Conservation (phyloP, 2,329 filamentous ascomycete genomes). For the Phaeosphaeriaceae sp. region DNA sequence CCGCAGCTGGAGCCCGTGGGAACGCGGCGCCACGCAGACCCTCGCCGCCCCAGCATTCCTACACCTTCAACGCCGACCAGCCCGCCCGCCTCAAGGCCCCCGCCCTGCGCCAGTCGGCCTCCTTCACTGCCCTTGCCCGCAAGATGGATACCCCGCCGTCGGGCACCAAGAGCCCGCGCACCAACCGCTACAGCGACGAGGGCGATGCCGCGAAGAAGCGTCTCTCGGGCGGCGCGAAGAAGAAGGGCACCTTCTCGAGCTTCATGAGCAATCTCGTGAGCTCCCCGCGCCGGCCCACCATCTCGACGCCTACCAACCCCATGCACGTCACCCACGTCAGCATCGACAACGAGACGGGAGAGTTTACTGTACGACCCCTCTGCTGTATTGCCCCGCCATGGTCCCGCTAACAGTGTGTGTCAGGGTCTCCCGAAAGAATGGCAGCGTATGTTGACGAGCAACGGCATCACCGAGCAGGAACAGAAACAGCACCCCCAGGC, state of each 20-base stretch:
- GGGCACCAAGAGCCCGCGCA: constrained; percentile 43
- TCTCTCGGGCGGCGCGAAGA: constrained; percentile 46
- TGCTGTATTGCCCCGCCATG: neutral
- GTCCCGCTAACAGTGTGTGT: constrained; percentile 27
- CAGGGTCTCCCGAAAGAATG: constrained; percentile 96
- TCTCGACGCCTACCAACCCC: constrained; percentile 97
- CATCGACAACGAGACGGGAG: constrained; percentile 93
- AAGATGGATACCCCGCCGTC: constrained; percentile 53
- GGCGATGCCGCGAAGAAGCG: constrained; percentile 39
- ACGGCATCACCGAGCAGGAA: constrained; percentile 94
- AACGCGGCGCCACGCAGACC: constrained; percentile 27
- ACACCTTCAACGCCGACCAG: constrained; percentile 36
- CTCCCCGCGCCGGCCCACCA: constrained; percentile 87
- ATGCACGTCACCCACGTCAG: constrained; percentile 98
- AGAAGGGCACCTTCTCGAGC: constrained; percentile 50
- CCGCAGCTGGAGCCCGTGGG: neutral
- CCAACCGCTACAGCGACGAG: constrained; percentile 50
- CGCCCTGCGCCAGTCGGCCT: constrained; percentile 51
- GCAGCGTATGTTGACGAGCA: constrained; percentile 94
- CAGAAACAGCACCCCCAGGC: constrained; percentile 95
- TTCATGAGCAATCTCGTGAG: constrained; percentile 51
- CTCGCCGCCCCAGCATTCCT: constrained; percentile 35
- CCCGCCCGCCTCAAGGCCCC: constrained; percentile 28
- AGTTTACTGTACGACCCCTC: constrained; percentile 77
- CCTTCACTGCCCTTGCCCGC: constrained; percentile 51